phyloP scores from a whole-genome alignment of 139 green algal genomes.

The Zygnema cylindricum region DNA sequence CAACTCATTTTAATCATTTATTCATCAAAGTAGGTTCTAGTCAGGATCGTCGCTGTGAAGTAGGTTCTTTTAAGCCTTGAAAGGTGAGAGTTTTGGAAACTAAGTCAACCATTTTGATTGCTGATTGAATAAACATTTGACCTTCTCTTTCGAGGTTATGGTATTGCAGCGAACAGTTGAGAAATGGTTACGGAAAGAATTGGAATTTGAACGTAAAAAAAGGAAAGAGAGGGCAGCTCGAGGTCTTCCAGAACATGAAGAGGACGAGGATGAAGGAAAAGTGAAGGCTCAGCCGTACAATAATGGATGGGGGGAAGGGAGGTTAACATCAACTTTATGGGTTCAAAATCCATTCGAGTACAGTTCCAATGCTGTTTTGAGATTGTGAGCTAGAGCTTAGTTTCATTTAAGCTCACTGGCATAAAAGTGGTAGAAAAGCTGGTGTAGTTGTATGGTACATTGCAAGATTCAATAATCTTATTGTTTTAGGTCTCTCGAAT shows the following conservation, averaged over 20 bases:
- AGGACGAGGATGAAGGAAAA: not conserved
- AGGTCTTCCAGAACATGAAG: not conserved
- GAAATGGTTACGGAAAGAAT: constrained; percentile 42
- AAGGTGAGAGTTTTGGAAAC: not conserved
- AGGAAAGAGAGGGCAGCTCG: constrained; percentile 25
- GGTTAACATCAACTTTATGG: constrained; percentile 29
- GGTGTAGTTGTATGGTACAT: too few species aligned
- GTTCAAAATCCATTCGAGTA: not conserved
- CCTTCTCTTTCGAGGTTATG: not conserved
- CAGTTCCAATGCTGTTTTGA: constrained; percentile 43
- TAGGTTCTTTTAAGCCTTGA: not conserved
- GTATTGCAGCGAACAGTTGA: constrained; percentile 47
- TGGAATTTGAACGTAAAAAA: constrained; percentile 14
- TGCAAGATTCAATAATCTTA: too few species aligned
- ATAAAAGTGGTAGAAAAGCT: too few species aligned
- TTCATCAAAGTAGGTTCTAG: not conserved
- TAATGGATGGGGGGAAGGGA: constrained; percentile 49
- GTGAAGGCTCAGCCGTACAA: constrained; percentile 18
- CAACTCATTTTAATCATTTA: too few species aligned
- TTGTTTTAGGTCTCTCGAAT: too few species aligned
- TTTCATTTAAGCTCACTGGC: too few species aligned
- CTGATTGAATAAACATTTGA: not conserved
- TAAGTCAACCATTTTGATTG: not conserved
- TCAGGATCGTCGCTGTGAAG: not conserved
- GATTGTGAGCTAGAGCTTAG: too few species aligned